A percentile compares a stretch with the other conserved stretches of the same genome.
Conservation (phyloP, 768 basidiomycete genomes). For the Auriscalpium microsporum region DNA sequence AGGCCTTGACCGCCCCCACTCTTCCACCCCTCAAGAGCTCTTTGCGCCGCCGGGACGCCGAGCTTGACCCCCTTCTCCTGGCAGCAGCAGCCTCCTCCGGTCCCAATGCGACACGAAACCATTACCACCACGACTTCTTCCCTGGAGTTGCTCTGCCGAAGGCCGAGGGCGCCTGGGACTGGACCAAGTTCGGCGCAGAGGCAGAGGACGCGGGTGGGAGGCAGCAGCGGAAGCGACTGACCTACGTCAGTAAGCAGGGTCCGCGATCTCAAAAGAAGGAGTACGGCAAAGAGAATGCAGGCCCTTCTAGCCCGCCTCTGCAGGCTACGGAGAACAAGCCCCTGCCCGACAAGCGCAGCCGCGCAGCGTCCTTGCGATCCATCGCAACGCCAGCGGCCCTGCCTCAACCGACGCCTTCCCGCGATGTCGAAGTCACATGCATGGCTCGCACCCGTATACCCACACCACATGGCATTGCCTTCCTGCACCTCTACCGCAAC, state of each 20-base stretch:
- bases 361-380: conserved; percentile 8
- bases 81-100: conserved; percentile 69
- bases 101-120: conserved; percentile 75
- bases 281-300: conserved; percentile 44
- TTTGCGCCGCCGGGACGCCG: conserved; percentile 58
- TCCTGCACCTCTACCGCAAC: conserved; percentile 94
- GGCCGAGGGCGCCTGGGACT: conserved; percentile 47
- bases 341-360: conserved; percentile 27
- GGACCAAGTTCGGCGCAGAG: conserved; percentile 43
- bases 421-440: conserved; percentile 68
- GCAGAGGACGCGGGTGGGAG: conserved; percentile 31
- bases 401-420: conserved; percentile 1
- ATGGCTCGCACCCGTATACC: conserved; percentile 97
- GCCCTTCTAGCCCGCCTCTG: conserved; percentile 26
- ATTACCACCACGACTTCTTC: conserved; percentile 76
- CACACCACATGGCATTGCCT: conserved; percentile 88
- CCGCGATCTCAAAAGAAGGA: conserved; percentile 57
- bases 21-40: conserved; percentile 28
- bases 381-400: conserved; percentile 14
- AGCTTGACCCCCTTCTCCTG: conserved; percentile 71
- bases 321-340: conserved; percentile 31
- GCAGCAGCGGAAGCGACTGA: conserved; percentile 37
- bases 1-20: conserved; percentile 49
- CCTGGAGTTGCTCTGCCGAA: conserved; percentile 47
- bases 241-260: conserved; percentile 69